Conservation (phyloP, 805 yeast species). For the Yamadazyma kitorensis region DNA sequence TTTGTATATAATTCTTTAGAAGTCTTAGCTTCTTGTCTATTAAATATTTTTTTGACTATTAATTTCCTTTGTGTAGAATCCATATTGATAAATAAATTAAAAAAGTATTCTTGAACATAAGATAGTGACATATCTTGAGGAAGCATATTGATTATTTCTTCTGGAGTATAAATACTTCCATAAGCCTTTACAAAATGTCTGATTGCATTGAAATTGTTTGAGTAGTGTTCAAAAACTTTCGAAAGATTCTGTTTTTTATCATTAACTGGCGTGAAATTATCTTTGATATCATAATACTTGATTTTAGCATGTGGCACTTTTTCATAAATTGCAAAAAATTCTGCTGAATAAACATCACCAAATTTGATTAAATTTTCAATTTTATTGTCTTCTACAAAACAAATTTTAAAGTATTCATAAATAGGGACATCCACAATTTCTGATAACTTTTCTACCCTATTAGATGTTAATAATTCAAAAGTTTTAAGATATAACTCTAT, state of each 20-base stretch:
- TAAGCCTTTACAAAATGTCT: conserved; percentile 26
- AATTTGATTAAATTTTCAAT: conserved; percentile 16
- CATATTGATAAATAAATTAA: conserved; percentile 17
- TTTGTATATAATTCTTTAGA: conserved; percentile 20
- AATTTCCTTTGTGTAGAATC: conserved; percentile 17
- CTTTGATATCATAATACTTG: conserved; percentile 16
- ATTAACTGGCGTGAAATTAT: background rate
- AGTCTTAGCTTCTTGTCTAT: conserved; percentile 25
- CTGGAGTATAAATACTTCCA: conserved; percentile 18
- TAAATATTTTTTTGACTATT: conserved; percentile 24
- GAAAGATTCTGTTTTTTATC: conserved; percentile 11
- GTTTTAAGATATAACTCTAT: conserved; percentile 29
- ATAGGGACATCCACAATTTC: conserved; percentile 4
- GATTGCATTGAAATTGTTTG: conserved; percentile 17
- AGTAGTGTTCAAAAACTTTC: conserved; percentile 19
- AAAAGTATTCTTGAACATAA: conserved; percentile 26
- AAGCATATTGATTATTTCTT: conserved; percentile 25
- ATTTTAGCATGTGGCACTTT: conserved; percentile 20
- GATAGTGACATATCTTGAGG: conserved; percentile 32
- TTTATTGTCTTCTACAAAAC: conserved; percentile 7
- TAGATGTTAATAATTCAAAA: conserved; percentile 24
- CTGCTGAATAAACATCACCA: conserved; percentile 35
- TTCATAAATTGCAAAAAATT: conserved; percentile 22
- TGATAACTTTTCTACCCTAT: conserved; percentile 1
- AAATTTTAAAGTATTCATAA: conserved; percentile 7